Conservation (phyloP, 2,329 filamentous ascomycete species). For the Talaromyces piceae region DNA sequence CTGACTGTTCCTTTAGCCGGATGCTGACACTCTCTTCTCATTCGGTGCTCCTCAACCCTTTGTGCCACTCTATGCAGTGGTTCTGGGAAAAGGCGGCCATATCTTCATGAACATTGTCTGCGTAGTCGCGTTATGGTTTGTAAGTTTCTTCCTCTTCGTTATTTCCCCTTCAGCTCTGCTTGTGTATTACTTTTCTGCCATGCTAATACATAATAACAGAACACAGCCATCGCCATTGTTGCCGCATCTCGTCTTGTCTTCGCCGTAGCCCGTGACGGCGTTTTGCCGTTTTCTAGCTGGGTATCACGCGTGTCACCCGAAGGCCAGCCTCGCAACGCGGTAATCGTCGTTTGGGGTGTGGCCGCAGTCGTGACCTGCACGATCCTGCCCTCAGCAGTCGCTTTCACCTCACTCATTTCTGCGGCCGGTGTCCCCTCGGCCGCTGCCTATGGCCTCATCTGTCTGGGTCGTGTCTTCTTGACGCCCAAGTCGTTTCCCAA, state of each 20-base stretch:
- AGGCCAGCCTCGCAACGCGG: slow-evolving; percentile 54
- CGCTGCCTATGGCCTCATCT: slow-evolving; percentile 47
- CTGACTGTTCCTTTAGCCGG: slow-evolving; percentile 34
- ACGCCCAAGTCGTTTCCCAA: slow-evolving; percentile 44
- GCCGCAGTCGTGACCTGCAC: slow-evolving; percentile 51
- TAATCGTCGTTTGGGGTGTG: slow-evolving; percentile 51
- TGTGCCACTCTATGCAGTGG: slow-evolving; percentile 50
- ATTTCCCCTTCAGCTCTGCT: slow-evolving; percentile 12
- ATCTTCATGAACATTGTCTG: slow-evolving; percentile 57
- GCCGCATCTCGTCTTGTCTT: slow-evolving; percentile 56
- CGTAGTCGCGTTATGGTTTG: slow-evolving; percentile 45
- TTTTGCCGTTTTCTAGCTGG: slow-evolving; percentile 53
- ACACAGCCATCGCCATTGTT: slow-evolving; percentile 53
- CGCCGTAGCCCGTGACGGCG: slow-evolving; percentile 55
- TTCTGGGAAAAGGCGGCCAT: slow-evolving; percentile 50
- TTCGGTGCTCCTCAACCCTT: slow-evolving; percentile 53
- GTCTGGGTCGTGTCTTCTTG: slow-evolving; percentile 40
- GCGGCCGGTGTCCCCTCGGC: slow-evolving; percentile 47
- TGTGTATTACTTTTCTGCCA: not conserved
- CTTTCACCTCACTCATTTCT: slow-evolving; percentile 49
- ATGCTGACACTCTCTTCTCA: slow-evolving; percentile 46
- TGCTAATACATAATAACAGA: slow-evolving; percentile 25
- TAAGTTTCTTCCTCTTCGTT: slow-evolving; percentile 23
- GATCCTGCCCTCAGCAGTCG: slow-evolving; percentile 48
- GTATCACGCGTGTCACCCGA: slow-evolving; percentile 47